phyloP scores from a whole-genome alignment of 1,284 basidiomycete species.

The Golubevia pallescens region DNA sequence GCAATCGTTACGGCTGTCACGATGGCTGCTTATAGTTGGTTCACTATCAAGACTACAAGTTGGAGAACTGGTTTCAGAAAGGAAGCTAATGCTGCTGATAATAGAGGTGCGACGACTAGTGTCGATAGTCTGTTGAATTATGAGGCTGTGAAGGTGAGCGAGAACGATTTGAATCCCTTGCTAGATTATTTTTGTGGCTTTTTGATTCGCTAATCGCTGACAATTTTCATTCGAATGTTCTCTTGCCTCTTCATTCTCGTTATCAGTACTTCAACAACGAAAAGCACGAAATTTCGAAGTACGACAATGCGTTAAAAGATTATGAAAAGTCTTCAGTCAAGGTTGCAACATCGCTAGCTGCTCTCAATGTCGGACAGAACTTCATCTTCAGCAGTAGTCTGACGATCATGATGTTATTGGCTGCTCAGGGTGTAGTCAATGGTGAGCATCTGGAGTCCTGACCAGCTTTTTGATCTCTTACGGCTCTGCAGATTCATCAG shows the following conservation, averaged over 20 bases:
- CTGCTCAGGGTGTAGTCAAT: constrained; percentile 89
- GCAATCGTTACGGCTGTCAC: constrained; percentile 86
- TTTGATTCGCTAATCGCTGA: too few relatives aligned
- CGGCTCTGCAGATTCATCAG: not conserved
- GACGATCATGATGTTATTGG: constrained; percentile 94
- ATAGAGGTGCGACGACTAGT: constrained; percentile 89
- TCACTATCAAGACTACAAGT: constrained; percentile 90
- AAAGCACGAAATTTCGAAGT: constrained; percentile 84
- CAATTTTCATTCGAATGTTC: not conserved
- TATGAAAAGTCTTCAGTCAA: constrained; percentile 93
- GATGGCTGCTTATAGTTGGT: constrained; percentile 93
- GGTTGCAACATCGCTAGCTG: constrained; percentile 91
- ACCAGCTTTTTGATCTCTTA: not conserved
- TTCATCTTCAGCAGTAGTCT: constrained; percentile 91
- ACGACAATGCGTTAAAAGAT: constrained; percentile 83
- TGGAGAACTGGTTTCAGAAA: constrained; percentile 97
- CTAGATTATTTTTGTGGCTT: constrained; percentile 2
- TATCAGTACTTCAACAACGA: constrained; percentile 95
- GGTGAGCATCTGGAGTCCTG: constrained; percentile 67
- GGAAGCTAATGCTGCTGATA: constrained; percentile 93
- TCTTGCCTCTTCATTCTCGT: not conserved
- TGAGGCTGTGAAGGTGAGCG: constrained; percentile 91
- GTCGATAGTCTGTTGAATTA: constrained; percentile 97
- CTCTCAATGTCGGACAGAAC: constrained; percentile 94
- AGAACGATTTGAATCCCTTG: not conserved